A percentile compares a stretch with the other conserved stretches of the same genome.
These are phyloP conservation scores for Geotrichum phurueaensis DNA, from an alignment of 1,139 yeast genomes.

Conservation along the genomic window DNA sequence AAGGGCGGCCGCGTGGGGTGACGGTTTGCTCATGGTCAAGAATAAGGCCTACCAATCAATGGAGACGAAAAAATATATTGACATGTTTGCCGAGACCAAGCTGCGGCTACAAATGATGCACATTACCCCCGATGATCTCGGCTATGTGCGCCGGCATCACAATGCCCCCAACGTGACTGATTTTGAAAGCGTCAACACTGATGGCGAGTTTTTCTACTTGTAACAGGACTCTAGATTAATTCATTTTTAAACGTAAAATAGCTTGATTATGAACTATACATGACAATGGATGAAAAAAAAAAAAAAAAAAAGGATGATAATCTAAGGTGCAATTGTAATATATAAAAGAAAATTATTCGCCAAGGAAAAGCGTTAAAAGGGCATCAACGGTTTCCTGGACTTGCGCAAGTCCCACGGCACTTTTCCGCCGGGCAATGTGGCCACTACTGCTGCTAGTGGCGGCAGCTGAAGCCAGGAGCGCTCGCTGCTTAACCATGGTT, in stretches of 20 bases:
- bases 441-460: background rate
- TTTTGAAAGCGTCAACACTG: conserved; percentile 18
- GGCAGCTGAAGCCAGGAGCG: background rate
- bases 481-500: background rate
- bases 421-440: background rate
- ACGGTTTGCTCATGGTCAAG: conserved; percentile 63
- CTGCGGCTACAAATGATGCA: conserved; percentile 60
- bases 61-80: conserved; percentile 56
- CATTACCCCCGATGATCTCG: conserved; percentile 40
- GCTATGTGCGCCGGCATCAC: conserved; percentile 22
- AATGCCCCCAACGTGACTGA: conserved; percentile 1
- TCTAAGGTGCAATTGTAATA: background rate
- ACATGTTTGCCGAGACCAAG: conserved; percentile 53
- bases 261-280: background rate
- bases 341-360: background rate
- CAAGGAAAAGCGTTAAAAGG: background rate
- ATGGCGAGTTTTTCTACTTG: conserved; percentile 29
- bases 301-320: background rate
- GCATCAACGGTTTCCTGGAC: conserved; percentile 11
- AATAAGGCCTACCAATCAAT: conserved; percentile 43
- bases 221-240: background rate
- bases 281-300: background rate
- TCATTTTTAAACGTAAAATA: too few relatives aligned
- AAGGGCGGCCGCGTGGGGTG: conserved; percentile 68
- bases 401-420: background rate